Percentiles rank a stretch among this genome's conserved stretches.
These are phyloP conservation scores for Rhodotorula sp. DNA, from an alignment of 1,284 basidiomycete genomes.

Conservation along the genomic window DNA sequence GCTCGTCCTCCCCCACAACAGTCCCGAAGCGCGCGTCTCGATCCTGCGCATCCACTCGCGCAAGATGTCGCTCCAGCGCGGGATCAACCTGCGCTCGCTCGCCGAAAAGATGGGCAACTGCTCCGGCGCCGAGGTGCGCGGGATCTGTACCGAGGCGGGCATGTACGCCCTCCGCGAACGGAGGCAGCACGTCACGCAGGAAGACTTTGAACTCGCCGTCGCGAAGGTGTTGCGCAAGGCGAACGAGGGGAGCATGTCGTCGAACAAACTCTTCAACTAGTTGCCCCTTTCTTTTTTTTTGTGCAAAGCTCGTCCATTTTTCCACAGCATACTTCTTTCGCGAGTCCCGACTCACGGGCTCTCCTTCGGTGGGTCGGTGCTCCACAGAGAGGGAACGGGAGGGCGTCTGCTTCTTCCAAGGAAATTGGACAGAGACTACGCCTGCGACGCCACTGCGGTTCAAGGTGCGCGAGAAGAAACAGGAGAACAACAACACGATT, in stretches of 20 bases:
- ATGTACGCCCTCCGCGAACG: conserved; percentile 97
- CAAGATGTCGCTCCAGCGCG: conserved; percentile 98
- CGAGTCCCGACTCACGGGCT: no score
- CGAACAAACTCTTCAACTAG: conserved; percentile 51
- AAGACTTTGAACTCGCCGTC: conserved; percentile 97
- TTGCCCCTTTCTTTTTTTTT: no score
- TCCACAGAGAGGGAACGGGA: no score
- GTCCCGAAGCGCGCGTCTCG: conserved; percentile 88
- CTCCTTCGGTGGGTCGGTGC: no score
- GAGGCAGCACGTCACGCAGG: conserved; percentile 93
- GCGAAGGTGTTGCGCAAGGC: conserved; percentile 65
- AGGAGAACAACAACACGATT: background rate
- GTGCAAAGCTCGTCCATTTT: background rate
- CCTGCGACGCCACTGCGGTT: no score
- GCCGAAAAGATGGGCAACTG: conserved; percentile 98
- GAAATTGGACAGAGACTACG: no score
- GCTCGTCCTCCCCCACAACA: conserved; percentile 7
- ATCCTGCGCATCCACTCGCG: conserved; percentile 96
- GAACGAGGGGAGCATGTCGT: conserved; percentile 47
- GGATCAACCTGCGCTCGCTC: conserved; percentile 89
- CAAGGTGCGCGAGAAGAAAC: background rate
- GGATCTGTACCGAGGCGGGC: conserved; percentile 97
- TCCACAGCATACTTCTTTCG: background rate
- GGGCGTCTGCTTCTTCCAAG: no score
- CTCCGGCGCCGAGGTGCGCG: conserved; percentile 94